Evolutionary conservation across 495 filamentous ascomycete genomes (phyloP).

Genomic region (Bacidia gigantensis): DNA sequence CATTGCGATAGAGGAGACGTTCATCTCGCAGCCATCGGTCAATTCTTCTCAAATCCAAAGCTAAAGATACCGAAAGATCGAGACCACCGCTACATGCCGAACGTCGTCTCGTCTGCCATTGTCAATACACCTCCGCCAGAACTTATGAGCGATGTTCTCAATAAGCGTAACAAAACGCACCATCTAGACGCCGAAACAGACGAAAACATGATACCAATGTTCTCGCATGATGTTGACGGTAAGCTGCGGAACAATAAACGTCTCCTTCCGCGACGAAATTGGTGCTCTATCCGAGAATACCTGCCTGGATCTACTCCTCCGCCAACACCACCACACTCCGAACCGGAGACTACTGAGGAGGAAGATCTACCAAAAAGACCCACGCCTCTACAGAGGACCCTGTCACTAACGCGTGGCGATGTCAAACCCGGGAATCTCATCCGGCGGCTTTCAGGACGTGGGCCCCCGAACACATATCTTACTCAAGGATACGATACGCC

Average conservation of each 20-base stretch:
- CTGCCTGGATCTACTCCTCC: slow-evolving; percentile 59
- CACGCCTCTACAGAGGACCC: slow-evolving; percentile 37
- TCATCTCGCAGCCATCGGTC: slow-evolving; percentile 80
- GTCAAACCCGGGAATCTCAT: slow-evolving; percentile 37
- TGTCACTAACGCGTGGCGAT: slow-evolving; percentile 50
- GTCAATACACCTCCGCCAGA: slow-evolving; percentile 87
- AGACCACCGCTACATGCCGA: slow-evolving; percentile 89
- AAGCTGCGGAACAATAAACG: slow-evolving; percentile 81
- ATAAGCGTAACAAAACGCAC: slow-evolving; percentile 86
- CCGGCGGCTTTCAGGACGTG: slow-evolving; percentile 36
- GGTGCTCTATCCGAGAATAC: slow-evolving; percentile 78
- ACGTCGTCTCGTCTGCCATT: slow-evolving; percentile 78
- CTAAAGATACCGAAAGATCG: slow-evolving; percentile 63
- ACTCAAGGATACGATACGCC: slow-evolving; percentile 30
- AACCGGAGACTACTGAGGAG: slow-evolving; percentile 13
- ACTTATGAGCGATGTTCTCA: slow-evolving; percentile 77
- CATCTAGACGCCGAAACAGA: slow-evolving; percentile 65
- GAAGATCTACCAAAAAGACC: slow-evolving; percentile 33
- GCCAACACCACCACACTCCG: slow-evolving; percentile 39
- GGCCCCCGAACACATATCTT: slow-evolving; percentile 20
- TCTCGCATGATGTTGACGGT: slow-evolving; percentile 74
- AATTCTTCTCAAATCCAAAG: slow-evolving; percentile 84
- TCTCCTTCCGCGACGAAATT: slow-evolving; percentile 82
- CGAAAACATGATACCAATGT: slow-evolving; percentile 91
- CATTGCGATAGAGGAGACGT: slow-evolving; percentile 60